Evolutionary conservation across 192 early-diverging fungal species (phyloP).

Genomic region (Linnemannia elongata): DNA sequence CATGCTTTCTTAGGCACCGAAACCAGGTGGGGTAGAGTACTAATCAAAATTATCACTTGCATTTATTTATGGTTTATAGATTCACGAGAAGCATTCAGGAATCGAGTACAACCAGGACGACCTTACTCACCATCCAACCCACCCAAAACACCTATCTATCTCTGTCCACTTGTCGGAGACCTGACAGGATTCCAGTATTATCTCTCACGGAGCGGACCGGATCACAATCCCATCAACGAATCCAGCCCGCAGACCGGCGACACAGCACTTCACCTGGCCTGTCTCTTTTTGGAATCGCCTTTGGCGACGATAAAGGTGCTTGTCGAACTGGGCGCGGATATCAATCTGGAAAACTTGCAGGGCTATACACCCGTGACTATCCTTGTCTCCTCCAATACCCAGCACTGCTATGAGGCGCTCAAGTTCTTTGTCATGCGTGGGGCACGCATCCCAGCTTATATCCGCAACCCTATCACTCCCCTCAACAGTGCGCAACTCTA

Average conservation of each 20-base stretch:
- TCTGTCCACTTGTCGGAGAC: conserved; percentile 51
- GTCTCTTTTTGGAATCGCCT: conserved; percentile 47
- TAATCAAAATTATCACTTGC: not conserved
- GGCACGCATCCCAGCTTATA: conserved; percentile 47
- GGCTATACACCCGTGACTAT: conserved; percentile 55
- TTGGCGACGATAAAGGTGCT: conserved; percentile 49
- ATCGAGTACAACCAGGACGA: not conserved
- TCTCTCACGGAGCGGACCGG: conserved; percentile 9
- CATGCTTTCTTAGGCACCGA: not conserved
- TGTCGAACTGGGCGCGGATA: conserved; percentile 51
- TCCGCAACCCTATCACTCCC: conserved; percentile 47
- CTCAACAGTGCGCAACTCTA: conserved; percentile 50
- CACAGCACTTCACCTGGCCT: conserved; percentile 47
- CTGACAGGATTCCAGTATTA: conserved; percentile 40
- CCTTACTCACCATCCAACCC: conserved; percentile 36
- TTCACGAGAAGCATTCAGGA: conserved; percentile 32
- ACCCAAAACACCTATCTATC: conserved; percentile 51
- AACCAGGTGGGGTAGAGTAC: not conserved
- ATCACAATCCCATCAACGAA: conserved; percentile 51
- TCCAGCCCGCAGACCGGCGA: conserved; percentile 47
- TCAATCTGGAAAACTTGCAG: conserved; percentile 50
- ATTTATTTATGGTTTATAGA: conserved; percentile 6
- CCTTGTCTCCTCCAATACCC: conserved; percentile 51
- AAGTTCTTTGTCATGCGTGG: conserved; percentile 55
- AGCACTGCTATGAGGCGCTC: conserved; percentile 53